These are phyloP conservation scores for Parastagonospora nodorum DNA, from an alignment of 2,329 filamentous ascomycete genomes.

Conservation along the genomic window DNA sequence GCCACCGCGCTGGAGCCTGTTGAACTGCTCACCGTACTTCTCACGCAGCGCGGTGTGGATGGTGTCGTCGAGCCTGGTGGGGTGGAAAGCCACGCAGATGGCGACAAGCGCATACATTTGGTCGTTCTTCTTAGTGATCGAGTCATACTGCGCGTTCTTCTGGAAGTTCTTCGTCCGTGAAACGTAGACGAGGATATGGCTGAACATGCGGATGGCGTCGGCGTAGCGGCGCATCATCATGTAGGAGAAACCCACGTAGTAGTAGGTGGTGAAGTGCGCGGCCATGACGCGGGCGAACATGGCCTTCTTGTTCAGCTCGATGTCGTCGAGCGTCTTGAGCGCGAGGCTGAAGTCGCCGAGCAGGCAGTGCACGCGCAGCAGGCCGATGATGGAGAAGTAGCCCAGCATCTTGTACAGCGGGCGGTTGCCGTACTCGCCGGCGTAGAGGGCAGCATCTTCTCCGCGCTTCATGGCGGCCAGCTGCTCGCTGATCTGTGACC, in stretches of 20 bases:
- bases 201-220: slow-evolving; percentile 99
- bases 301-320: slow-evolving; percentile 99
- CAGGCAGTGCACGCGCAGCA: slow-evolving; percentile 93
- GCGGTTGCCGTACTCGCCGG: slow-evolving; percentile 92
- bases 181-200: slow-evolving; percentile 98
- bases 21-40: slow-evolving; percentile 99
- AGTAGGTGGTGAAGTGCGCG: slow-evolving; percentile 99
- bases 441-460: slow-evolving; percentile 85
- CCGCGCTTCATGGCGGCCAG: slow-evolving; percentile 91
- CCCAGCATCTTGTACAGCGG: slow-evolving; percentile 97
- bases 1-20: slow-evolving; percentile 93
- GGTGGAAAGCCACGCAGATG: slow-evolving; percentile 98
- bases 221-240: slow-evolving; percentile 99
- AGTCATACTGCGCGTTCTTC: slow-evolving; percentile 98
- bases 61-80: slow-evolving; percentile 95
- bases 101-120: slow-evolving; percentile 99
- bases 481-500: slow-evolving; percentile 98
- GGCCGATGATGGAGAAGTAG: slow-evolving; percentile 98
- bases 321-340: slow-evolving; percentile 98
- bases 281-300: slow-evolving; percentile 99
- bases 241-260: slow-evolving; percentile 99
- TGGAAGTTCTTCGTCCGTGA: slow-evolving; percentile 99
- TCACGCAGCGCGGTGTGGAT: slow-evolving; percentile 97
- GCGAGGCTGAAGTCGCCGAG: slow-evolving; percentile 97
- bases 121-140: slow-evolving; percentile 99